Base-by-base conservation (phyloP, 768 basidiomycete species). In the Lactifluus pinguis region DNA sequence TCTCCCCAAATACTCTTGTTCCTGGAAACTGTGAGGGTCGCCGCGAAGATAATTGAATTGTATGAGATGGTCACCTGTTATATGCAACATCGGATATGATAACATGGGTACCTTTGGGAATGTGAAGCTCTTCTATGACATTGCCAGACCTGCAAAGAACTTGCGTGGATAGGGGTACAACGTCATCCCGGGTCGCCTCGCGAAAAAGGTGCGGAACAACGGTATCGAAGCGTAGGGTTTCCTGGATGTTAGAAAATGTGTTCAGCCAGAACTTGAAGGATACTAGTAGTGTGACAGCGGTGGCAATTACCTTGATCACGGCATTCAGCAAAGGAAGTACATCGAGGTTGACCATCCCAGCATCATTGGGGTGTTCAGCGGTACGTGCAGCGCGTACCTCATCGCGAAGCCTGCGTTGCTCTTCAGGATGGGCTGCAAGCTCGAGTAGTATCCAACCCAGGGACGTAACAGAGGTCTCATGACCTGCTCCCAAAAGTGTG, bases 201-300 rank as follows among this genome's bases (percentile, higher is more conserved):
- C 69, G 68, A 44, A 64, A 32, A 19, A 68, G 51, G 19, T 41
- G 39, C 10, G 54, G 56, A 39, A 65, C 60, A n/a, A 69, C 64
- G 1, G 66, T 63, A 45, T 69, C 64, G 45, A 64, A 62, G 5
- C 69, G 65, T 15, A 68, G 54, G 3, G 65, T 64, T 59, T 70
- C 69, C 68, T 71, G 60, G 47, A 11, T 10, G 58, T 49, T 13
- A 51, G 41, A 19, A 34, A 54, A 11, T 32, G 30, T 15, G 4
- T 55, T 17, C 53, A 32, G 44, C 17, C 49, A 11, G 30, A 42
- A 25, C 25, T 25, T 25, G 25, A 25, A 25, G 10, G 19, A 2
- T 38, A 10, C 10, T 11, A 25, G 25, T 38, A 4, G 11, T 19
- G 59, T 56, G 25, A 53, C 13, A 19, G 4, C 36, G 15, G n/a